Evolutionary conservation across 306 rosid genomes (phyloP).

Genomic region (Boehmeria nivea): DNA sequence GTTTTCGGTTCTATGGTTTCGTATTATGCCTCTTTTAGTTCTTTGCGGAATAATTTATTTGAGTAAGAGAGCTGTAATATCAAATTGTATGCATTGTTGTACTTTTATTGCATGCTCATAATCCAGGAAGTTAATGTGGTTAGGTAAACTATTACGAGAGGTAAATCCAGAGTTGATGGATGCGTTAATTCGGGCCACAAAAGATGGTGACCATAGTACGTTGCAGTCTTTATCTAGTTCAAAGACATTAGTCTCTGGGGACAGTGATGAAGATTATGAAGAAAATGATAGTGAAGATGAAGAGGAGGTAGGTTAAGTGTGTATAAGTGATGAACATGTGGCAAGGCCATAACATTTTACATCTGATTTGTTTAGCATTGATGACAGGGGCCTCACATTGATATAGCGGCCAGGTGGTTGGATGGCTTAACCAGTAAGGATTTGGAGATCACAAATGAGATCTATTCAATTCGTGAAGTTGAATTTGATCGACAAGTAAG

Average conservation of each 20-base stretch:
- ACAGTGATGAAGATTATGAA: slow-evolving; percentile 31
- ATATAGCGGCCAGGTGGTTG: slow-evolving; percentile 59
- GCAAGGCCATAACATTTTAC: slow-evolving; percentile 3
- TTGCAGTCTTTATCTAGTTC: slow-evolving; percentile 53
- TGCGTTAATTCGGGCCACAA: slow-evolving; percentile 62
- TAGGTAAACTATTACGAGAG: slow-evolving; percentile 70
- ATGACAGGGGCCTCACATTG: slow-evolving; percentile 47
- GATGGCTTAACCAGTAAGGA: slow-evolving; percentile 73
- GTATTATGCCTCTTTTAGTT: too few species aligned
- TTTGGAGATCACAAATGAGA: slow-evolving; percentile 59
- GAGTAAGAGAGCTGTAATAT: background rate
- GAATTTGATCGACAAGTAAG: slow-evolving; percentile 91
- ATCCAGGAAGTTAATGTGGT: slow-evolving; percentile 13
- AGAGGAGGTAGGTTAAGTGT: slow-evolving; percentile 40
- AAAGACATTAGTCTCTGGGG: slow-evolving; percentile 26
- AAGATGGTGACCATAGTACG: slow-evolving; percentile 51
- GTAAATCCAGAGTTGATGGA: slow-evolving; percentile 83
- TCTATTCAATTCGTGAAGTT: slow-evolving; percentile 69
- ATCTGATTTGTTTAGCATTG: slow-evolving; percentile 16
- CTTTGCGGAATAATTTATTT: too few species aligned
- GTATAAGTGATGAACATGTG: background rate
- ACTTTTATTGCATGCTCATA: slow-evolving; percentile 24
- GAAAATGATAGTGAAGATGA: slow-evolving; percentile 50
- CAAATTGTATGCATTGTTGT: background rate
- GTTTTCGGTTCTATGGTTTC: too few species aligned